These are phyloP conservation scores for Aspergillus bertholletiae DNA, from an alignment of 495 filamentous ascomycete species.

Conservation along the genomic window DNA sequence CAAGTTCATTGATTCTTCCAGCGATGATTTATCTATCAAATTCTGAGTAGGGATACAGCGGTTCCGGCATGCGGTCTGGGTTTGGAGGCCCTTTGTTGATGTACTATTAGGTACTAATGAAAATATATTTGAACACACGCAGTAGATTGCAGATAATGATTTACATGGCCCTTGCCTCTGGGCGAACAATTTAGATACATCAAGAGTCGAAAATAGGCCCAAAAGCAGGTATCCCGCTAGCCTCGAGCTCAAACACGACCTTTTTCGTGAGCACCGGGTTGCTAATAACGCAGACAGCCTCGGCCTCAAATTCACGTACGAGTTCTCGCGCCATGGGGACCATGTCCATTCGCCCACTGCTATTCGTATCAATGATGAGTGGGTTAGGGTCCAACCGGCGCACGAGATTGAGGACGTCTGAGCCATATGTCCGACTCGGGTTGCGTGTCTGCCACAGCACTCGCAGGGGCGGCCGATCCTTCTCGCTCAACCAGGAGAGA, in stretches of 20 bases:
- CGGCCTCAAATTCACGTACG: conserved; percentile 55
- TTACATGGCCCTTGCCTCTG: too few species aligned
- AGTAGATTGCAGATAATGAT: too few species aligned
- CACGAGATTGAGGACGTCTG: conserved; percentile 47
- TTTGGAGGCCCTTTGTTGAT: too few species aligned
- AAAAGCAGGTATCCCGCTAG: conserved; percentile 65
- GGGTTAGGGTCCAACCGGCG: conserved; percentile 48
- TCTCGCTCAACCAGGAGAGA: conserved; percentile 46
- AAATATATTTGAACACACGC: too few species aligned
- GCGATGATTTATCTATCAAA: too few species aligned
- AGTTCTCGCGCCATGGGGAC: conserved; percentile 55
- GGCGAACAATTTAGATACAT: too few species aligned
- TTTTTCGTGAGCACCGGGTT: conserved; percentile 69
- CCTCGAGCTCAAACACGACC: conserved; percentile 72
- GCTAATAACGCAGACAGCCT: conserved; percentile 73
- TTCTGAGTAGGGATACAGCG: too few species aligned
- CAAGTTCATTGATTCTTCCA: too few species aligned
- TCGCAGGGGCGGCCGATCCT: conserved; percentile 46
- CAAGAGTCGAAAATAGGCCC: conserved; percentile 82
- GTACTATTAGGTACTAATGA: too few species aligned
- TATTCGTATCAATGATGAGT: conserved; percentile 52
- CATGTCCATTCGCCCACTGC: conserved; percentile 49
- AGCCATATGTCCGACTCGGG: conserved; percentile 52
- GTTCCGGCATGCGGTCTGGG: too few species aligned
- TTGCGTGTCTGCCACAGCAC: conserved; percentile 58